Evolutionary conservation across 2,329 filamentous ascomycete genomes (phyloP).

Genomic region (Neopestalotiopsis rosae): DNA sequence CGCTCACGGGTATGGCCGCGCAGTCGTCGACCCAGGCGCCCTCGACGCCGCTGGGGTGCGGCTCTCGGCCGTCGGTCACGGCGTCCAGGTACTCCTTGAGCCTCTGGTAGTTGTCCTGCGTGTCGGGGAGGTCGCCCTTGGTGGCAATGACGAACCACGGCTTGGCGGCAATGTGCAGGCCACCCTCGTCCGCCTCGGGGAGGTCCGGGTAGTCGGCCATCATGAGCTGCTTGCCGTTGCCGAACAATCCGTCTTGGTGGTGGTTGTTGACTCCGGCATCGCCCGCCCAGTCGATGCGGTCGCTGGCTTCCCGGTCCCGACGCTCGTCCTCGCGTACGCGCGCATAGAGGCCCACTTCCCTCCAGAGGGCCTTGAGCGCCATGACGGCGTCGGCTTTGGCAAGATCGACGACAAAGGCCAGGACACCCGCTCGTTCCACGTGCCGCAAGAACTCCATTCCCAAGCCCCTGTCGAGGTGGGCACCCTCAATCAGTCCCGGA

Average conservation of each 20-base stretch:
- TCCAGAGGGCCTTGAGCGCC: constrained; percentile 84
- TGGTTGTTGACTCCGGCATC: constrained; percentile 45
- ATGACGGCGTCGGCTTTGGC: constrained; percentile 77
- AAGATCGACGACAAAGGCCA: constrained; percentile 93
- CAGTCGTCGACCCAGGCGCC: constrained; percentile 65
- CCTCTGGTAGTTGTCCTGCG: constrained; percentile 75
- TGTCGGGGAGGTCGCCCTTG: constrained; percentile 83
- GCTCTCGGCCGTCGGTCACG: constrained; percentile 65
- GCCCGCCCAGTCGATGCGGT: constrained; percentile 63
- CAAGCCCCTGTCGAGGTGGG: constrained; percentile 88
- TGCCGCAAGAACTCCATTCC: constrained; percentile 92
- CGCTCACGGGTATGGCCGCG: constrained; percentile 83
- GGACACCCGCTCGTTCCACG: constrained; percentile 89
- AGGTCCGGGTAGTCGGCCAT: constrained; percentile 36
- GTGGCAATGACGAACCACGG: constrained; percentile 97
- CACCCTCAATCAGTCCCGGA: constrained; percentile 89
- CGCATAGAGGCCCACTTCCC: constrained; percentile 86
- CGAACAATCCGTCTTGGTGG: constrained; percentile 12
- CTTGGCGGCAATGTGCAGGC: constrained; percentile 83
- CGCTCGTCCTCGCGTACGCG: constrained; percentile 78
- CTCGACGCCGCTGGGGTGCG: constrained; percentile 75
- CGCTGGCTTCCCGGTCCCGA: constrained; percentile 64
- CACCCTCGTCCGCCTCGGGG: constrained; percentile 23
- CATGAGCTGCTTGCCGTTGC: constrained; percentile 31
- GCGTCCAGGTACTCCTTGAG: constrained; percentile 74